Conservation (phyloP, 345 rosid genomes). For the Brassica juncea region DNA sequence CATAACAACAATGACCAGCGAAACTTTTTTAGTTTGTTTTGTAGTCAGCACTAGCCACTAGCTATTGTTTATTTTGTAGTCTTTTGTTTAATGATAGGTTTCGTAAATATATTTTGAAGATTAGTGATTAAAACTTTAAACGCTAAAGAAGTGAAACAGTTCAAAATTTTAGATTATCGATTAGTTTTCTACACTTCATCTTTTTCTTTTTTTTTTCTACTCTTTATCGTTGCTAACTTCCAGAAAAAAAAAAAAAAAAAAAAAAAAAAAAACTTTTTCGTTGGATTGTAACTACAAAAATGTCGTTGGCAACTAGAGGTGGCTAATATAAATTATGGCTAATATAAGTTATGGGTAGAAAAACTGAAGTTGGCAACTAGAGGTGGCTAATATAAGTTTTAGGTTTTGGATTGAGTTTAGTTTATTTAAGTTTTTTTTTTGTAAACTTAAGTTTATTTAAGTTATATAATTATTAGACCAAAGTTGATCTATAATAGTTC, state of each 20-base stretch:
- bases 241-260: no score
- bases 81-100: not conserved
- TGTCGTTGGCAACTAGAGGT: no score
- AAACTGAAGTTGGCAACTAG: no score
- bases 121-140: not conserved
- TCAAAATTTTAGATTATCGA: not conserved
- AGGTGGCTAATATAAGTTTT: not conserved
- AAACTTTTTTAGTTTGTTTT: not conserved
- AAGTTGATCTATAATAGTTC: not conserved
- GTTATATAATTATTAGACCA: not conserved
- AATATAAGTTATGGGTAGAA: no score
- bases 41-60: not conserved
- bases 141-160: not conserved
- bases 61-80: not conserved
- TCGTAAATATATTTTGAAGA: not conserved
- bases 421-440: not conserved
- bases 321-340: no score
- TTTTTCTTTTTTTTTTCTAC: no score
- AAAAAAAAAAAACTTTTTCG: no score
- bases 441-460: no score
- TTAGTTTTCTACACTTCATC: not conserved
- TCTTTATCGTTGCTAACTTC: no score
- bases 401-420: not conserved
- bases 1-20: not conserved
- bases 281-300: no score